Base-by-base conservation (phyloP, 192 early-diverging fungal genomes). In the Coemansia sp. region DNA sequence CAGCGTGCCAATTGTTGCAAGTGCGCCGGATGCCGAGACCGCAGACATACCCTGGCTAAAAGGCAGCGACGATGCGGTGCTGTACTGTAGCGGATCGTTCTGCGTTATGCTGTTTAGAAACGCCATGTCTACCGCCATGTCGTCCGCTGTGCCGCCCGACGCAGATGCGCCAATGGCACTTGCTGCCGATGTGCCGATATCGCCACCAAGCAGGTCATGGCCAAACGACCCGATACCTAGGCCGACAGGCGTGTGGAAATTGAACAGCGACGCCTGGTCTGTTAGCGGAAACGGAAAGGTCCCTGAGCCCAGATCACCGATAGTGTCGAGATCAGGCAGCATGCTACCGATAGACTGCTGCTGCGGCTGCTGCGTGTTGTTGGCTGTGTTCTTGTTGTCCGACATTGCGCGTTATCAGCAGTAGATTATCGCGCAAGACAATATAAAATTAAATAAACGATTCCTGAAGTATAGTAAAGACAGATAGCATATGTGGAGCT, bases 211-310 rank as follows among this genome's bases (percentile, higher is more conserved):
- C 30, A 66, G 4, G 11, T 44, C 54, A 30, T 64, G 57, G 24
- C 58, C 60, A 27, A 77, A n/a, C 47, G 74, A 29, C 23, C 52
- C 68, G 2, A 66, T 47, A 21, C 64, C 67, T 27, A 79, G 54
- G 4, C 65, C 70, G 5, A 56, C 25, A 9, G 75, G 71, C 4
- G 72, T 49, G 54, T 80, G 77, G 58, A 80, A 80, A 60, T 80
- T 74, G 62, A 80, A 74, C 30, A 80, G 42, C 54, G 77, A 80
- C 11, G 77, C 60, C 46, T 71, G 72, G 50, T 80, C 71, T 6
- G 64, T 61, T 5, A 80, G 64, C 21, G 77, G 68, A 14, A 74
- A 80, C n/a, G 57, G 72, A 29, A 80, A 74, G 46, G 58, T 68
- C 27, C 75, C 75, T 5, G 62, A 43, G 27, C 40, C 24, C 38